Evolutionary conservation across 2,329 filamentous ascomycete species (phyloP).

Genomic region (Sordariomycetes sp.): DNA sequence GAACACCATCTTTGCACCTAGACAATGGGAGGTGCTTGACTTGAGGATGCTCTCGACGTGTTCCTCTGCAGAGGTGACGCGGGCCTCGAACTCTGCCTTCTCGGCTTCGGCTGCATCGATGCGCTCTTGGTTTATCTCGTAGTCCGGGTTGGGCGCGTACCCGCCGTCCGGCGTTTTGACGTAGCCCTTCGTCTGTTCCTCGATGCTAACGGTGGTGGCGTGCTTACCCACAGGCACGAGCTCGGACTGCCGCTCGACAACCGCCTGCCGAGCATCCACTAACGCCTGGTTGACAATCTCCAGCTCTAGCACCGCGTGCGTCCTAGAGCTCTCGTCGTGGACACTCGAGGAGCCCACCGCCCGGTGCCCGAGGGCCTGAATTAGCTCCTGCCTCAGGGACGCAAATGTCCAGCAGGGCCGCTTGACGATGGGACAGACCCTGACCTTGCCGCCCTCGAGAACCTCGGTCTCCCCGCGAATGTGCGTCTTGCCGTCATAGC

Average conservation of each 20-base stretch:
- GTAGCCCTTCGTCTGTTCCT: constrained; percentile 20
- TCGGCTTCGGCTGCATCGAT: constrained; percentile 26
- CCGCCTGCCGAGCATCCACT: constrained; percentile 19
- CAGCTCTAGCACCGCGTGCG: constrained; percentile 29
- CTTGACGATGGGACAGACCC: constrained; percentile 25
- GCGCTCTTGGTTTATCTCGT: constrained; percentile 20
- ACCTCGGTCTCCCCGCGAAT: constrained; percentile 29
- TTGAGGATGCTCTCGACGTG: constrained; percentile 14
- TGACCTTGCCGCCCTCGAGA: constrained; percentile 25
- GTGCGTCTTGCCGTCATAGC: constrained; percentile 24
- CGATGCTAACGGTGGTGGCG: constrained; percentile 26
- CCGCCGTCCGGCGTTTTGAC: constrained; percentile 18
- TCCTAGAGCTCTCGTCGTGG: constrained; percentile 31
- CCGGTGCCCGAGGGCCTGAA: constrained; percentile 16
- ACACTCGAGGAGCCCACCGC: constrained; percentile 17
- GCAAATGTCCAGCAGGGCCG: constrained; percentile 23
- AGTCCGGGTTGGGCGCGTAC: constrained; percentile 21
- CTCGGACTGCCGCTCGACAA: constrained; percentile 29
- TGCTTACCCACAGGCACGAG: constrained; percentile 30
- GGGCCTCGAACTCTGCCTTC: constrained; percentile 21
- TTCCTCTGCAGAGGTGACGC: constrained; percentile 21
- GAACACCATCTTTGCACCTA: constrained; percentile 30
- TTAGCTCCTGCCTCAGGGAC: constrained; percentile 16
- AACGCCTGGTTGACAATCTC: constrained; percentile 26
- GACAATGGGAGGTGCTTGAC: constrained; percentile 13